Percentiles rank a stretch among this genome's conserved stretches.
These are phyloP conservation scores for Fusarium vanettenii DNA, from an alignment of 2,329 filamentous ascomycete species.

Conservation along the genomic window DNA sequence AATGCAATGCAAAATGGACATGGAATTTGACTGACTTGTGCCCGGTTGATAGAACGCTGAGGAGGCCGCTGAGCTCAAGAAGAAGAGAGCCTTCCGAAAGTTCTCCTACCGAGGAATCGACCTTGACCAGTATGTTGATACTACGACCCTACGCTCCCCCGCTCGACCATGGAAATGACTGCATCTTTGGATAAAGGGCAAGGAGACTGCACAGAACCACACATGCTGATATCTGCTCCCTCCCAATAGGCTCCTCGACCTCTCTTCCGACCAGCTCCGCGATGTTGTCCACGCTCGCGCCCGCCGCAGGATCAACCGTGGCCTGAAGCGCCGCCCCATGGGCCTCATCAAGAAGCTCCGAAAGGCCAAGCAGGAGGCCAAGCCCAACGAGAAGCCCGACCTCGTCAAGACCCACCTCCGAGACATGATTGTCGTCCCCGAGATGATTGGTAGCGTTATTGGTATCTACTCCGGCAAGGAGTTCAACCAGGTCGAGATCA, in stretches of 20 bases:
- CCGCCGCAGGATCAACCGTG: constrained; percentile 98
- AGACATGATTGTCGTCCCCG: constrained; percentile 99
- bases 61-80: constrained; percentile 99
- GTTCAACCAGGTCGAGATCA: constrained; percentile 99
- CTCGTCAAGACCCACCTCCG: constrained; percentile 99
- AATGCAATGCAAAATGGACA: constrained; percentile 3
- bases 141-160: constrained; percentile 42
- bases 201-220: constrained; percentile 11
- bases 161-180: constrained; percentile 28
- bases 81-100: constrained; percentile 99
- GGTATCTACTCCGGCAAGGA: constrained; percentile 99
- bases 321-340: constrained; percentile 99
- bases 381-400: constrained; percentile 99
- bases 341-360: constrained; percentile 99
- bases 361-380: constrained; percentile 98
- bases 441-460: constrained; percentile 99
- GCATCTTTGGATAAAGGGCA: constrained; percentile 12
- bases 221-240: constrained; percentile 37
- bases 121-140: constrained; percentile 90
- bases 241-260: constrained; percentile 87
- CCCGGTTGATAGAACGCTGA: constrained; percentile 80
- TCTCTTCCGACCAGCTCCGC: constrained; percentile 97
- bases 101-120: constrained; percentile 99
- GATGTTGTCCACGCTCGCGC: constrained; percentile 99
- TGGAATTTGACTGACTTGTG: constrained; percentile 46